Evolutionary conservation across 2,329 filamentous ascomycete species (phyloP).

Genomic region (Neopestalotiopsis sp.): DNA sequence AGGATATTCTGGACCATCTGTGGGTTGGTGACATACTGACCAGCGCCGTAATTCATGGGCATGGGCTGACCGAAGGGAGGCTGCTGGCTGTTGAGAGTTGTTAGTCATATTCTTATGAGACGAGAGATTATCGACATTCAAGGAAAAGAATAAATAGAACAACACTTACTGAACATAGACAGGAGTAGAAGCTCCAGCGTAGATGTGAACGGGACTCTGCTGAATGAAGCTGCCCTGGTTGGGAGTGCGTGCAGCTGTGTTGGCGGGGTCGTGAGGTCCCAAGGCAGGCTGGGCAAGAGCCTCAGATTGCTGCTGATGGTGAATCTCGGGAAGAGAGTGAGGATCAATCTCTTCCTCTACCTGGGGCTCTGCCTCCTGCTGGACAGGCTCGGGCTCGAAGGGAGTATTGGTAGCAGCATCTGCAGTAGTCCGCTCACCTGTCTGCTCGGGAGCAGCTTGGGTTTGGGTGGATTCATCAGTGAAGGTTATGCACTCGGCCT

Average conservation of each 20-base stretch:
- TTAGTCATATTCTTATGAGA: background rate
- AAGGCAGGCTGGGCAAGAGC: background rate
- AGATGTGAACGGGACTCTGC: too few species aligned
- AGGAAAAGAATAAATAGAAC: background rate
- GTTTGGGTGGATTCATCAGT: background rate
- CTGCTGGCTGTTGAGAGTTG: background rate
- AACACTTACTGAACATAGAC: background rate
- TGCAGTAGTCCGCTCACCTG: background rate
- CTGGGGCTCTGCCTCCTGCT: background rate
- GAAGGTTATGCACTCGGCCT: background rate
- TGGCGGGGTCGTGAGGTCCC: background rate
- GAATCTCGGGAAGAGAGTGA: conserved; percentile 3
- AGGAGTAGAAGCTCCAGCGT: background rate
- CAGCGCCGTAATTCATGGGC: background rate
- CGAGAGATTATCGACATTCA: background rate
- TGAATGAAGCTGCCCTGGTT: background rate
- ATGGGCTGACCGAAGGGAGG: background rate
- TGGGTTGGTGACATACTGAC: background rate
- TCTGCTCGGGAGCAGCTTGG: background rate
- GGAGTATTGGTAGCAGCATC: background rate
- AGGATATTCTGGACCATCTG: background rate
- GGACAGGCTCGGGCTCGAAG: background rate
- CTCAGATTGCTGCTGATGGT: background rate
- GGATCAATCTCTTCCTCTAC: background rate
- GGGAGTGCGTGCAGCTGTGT: background rate